Evolutionary conservation across 306 rosid species (phyloP).

Genomic region (Dryas alaskensis): DNA sequence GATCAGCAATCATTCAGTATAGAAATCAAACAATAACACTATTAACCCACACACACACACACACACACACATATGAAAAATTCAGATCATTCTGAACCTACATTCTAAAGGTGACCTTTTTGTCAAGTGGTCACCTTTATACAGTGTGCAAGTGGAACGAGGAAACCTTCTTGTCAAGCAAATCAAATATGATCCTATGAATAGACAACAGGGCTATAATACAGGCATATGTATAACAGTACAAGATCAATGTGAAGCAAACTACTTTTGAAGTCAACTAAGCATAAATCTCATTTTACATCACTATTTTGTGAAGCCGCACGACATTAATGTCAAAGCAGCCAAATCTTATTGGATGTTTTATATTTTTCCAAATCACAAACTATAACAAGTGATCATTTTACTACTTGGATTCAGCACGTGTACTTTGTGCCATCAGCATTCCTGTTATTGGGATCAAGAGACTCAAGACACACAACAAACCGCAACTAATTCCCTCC

Average conservation of each 20-base stretch:
- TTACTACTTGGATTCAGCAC: not conserved
- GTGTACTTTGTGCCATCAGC: not conserved
- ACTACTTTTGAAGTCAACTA: not conserved
- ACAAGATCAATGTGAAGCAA: not conserved
- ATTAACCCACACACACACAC: not conserved
- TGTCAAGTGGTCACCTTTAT: no score
- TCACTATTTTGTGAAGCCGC: not conserved
- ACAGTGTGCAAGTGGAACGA: not conserved
- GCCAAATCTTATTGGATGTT: not conserved
- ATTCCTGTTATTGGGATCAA: not conserved
- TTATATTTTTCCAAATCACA: not conserved
- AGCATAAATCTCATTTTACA: not conserved
- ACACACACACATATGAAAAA: not conserved
- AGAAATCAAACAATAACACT: not conserved
- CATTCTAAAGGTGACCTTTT: not conserved
- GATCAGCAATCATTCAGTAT: not conserved
- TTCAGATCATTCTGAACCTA: not conserved
- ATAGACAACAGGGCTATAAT: not conserved
- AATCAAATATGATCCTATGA: slow-evolving; percentile 2
- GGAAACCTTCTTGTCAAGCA: not conserved
- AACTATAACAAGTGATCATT: not conserved
- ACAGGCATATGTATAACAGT: not conserved
- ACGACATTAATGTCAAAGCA: not conserved
- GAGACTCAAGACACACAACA: not conserved
- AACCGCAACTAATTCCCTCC: not conserved